Conservation (phyloP, 495 filamentous ascomycete genomes). For the Poronia punctata region DNA sequence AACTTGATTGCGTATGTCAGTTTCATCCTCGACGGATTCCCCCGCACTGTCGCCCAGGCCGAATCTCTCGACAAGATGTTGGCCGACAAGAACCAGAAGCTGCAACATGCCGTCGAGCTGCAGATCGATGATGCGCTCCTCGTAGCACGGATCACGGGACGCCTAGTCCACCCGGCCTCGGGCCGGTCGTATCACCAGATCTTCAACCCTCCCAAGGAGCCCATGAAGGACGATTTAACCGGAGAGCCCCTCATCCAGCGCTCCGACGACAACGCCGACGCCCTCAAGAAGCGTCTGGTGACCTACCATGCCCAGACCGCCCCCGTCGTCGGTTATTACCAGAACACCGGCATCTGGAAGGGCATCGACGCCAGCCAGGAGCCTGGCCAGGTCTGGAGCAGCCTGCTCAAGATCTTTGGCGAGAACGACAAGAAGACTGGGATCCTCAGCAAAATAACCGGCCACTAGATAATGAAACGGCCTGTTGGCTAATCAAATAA, state of each 20-base stretch:
- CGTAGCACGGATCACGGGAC: conserved; percentile 93
- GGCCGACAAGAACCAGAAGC: conserved; percentile 57
- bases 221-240: conserved; percentile 94
- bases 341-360: conserved; percentile 94
- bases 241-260: conserved; percentile 96
- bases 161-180: conserved; percentile 89
- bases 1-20: conserved; percentile 37
- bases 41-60: conserved; percentile 90
- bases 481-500: neutral
- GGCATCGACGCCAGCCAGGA: conserved; percentile 94
- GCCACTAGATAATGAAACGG: conserved; percentile 17
- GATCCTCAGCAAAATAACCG: conserved; percentile 42
- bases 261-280: conserved; percentile 95
- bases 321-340: conserved; percentile 92
- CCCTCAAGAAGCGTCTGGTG: conserved; percentile 85
- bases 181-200: conserved; percentile 95
- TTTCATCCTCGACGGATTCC: conserved; percentile 98
- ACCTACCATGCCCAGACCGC: conserved; percentile 93
- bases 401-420: conserved; percentile 77
- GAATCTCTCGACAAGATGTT: conserved; percentile 94
- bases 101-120: conserved; percentile 91
- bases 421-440: conserved; percentile 45
- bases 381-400: conserved; percentile 92
- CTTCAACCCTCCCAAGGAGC: conserved; percentile 94
- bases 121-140: conserved; percentile 93